These are phyloP conservation scores for Torrubiellomyces zombiae DNA, from an alignment of 2,329 filamentous ascomycete species.

Conservation along the genomic window DNA sequence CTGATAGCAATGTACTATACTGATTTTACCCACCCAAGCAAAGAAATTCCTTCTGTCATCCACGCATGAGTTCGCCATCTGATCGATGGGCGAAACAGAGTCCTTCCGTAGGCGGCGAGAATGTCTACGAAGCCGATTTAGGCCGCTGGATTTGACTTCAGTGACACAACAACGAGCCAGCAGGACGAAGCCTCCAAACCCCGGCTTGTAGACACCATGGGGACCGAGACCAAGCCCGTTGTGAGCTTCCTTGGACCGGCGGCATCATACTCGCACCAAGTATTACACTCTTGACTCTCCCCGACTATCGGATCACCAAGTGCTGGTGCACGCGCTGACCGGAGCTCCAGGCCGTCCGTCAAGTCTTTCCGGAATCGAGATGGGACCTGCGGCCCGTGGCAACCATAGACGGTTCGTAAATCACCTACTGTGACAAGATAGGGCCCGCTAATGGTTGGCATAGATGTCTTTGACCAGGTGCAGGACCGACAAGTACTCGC, in stretches of 20 bases:
- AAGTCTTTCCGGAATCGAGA: conserved; percentile 28
- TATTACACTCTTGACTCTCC: conserved; percentile 12
- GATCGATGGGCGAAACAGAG: no score
- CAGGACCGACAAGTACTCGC: conserved; percentile 47
- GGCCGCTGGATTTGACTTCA: no score
- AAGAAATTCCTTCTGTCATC: no score
- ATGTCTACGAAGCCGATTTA: no score
- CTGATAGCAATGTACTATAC: no score
- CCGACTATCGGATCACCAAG: not conserved
- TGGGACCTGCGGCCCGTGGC: conserved; percentile 32
- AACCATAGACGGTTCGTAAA: conserved; percentile 30
- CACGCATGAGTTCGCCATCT: no score
- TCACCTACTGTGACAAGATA: not conserved
- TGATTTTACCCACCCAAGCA: no score
- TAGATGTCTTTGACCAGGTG: conserved; percentile 67
- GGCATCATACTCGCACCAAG: conserved; percentile 35
- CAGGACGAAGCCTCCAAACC: not conserved
- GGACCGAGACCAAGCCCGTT: conserved; percentile 17
- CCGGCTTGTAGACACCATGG: conserved; percentile 10
- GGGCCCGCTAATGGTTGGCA: not conserved
- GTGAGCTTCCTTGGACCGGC: conserved; percentile 33
- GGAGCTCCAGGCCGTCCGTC: conserved; percentile 23
- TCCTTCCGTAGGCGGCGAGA: no score
- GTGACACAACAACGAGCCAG: not conserved
- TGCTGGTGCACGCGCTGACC: conserved; percentile 5